These are phyloP conservation scores for Mycena albidolilacea DNA, from an alignment of 768 basidiomycete genomes.

Conservation along the genomic window DNA sequence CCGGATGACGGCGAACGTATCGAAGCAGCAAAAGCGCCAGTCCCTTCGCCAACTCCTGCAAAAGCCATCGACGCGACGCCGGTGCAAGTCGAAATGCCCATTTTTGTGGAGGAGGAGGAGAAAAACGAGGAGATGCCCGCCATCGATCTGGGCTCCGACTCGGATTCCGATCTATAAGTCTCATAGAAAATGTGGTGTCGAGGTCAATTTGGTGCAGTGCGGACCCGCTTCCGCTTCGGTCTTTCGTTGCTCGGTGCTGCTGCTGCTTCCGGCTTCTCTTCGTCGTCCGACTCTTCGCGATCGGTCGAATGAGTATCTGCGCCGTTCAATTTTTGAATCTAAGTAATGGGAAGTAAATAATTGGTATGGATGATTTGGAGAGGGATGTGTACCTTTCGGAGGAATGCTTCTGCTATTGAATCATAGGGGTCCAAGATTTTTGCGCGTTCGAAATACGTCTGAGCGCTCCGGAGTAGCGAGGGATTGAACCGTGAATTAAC, in stretches of 20 bases:
- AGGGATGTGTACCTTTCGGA: constrained; percentile 60
- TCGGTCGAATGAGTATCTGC: constrained; percentile 21
- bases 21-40: background rate
- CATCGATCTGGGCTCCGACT: constrained; percentile 87
- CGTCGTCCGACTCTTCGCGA: constrained; percentile 54
- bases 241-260: background rate
- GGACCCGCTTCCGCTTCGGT: constrained; percentile 46
- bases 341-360: background rate
- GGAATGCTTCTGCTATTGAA: constrained; percentile 64
- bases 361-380: background rate
- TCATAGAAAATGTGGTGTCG: background rate
- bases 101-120: constrained; percentile 57
- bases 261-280: constrained; percentile 42
- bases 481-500: constrained; percentile 45
- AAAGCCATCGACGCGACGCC: constrained; percentile 2
- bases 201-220: constrained; percentile 30
- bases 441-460: constrained; percentile 77
- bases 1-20: background rate
- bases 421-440: constrained; percentile 72
- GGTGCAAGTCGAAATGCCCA: constrained; percentile 5
- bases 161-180: constrained; percentile 63
- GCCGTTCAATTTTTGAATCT: constrained; percentile 34
- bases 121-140: constrained; percentile 83
- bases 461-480: constrained; percentile 66
- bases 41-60: background rate